These are phyloP conservation scores for Lipomyces yarrowii DNA, from an alignment of 1,139 yeast species.

Conservation along the genomic window DNA sequence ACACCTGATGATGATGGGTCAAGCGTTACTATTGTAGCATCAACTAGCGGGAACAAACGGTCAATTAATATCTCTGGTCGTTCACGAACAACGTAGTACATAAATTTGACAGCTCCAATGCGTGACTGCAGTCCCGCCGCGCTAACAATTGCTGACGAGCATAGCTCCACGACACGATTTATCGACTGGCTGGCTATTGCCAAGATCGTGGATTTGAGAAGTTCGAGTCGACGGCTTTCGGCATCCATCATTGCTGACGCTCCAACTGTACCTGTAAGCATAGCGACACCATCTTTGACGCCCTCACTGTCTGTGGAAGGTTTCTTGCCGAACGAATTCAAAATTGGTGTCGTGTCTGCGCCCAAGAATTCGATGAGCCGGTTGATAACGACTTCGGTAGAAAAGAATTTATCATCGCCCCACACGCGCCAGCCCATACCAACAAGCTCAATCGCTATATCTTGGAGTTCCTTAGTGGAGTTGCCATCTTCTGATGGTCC, in stretches of 20 bases:
- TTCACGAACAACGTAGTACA: constrained; percentile 12
- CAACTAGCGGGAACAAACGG: constrained; percentile 27
- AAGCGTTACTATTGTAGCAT: constrained; percentile 26
- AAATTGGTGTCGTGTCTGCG: constrained; percentile 15
- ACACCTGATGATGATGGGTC: constrained; percentile 24
- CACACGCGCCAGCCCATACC: constrained; percentile 28
- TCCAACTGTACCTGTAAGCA: not conserved
- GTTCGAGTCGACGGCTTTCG: constrained; percentile 20
- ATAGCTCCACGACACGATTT: constrained; percentile 24
- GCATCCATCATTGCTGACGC: not conserved
- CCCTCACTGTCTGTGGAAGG: not conserved
- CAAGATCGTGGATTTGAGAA: constrained; percentile 12
- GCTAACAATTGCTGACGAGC: constrained; percentile 20
- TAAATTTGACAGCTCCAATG: constrained; percentile 29
- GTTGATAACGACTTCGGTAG: constrained; percentile 7
- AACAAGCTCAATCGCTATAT: constrained; percentile 27
- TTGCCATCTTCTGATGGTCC: constrained; percentile 9
- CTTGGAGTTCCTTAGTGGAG: constrained; percentile 14
- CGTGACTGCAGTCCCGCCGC: constrained; percentile 16
- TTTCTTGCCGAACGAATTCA: not conserved
- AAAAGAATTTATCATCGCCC: constrained; percentile 27
- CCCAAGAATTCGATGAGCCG: constrained; percentile 23
- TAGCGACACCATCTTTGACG: not conserved
- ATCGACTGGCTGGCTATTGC: constrained; percentile 15
- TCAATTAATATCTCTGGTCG: constrained; percentile 22